These are phyloP conservation scores for Stropharia rugosoannulata DNA, from an alignment of 768 basidiomycete species.

Conservation along the genomic window DNA sequence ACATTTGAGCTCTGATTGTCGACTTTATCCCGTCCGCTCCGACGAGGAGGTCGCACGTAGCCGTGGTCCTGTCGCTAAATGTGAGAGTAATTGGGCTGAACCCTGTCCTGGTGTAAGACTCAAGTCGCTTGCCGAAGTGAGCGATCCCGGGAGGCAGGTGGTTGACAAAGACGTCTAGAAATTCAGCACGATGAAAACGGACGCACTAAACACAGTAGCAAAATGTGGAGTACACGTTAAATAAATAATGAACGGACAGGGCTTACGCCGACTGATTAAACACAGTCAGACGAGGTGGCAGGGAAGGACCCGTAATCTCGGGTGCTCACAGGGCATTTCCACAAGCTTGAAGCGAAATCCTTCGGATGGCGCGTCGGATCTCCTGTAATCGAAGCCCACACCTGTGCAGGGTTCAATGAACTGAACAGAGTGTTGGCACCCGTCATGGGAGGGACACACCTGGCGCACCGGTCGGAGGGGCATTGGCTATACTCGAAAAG, in stretches of 20 bases:
- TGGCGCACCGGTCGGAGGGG: slow-evolving; percentile 29
- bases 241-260: neutral
- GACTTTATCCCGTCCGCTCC: slow-evolving; percentile 48
- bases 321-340: slow-evolving; percentile 37
- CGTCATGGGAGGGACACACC: slow-evolving; percentile 15
- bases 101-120: slow-evolving; percentile 21
- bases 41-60: slow-evolving; percentile 39
- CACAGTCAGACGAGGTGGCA: neutral
- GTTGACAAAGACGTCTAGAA: slow-evolving; percentile 40
- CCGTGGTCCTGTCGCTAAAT: slow-evolving; percentile 32
- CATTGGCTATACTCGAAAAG: slow-evolving; percentile 33
- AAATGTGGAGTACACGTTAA: neutral
- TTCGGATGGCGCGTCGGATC: slow-evolving; percentile 37
- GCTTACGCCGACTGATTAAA: slow-evolving; percentile 26
- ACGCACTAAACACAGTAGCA: slow-evolving; percentile 25
- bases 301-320: neutral
- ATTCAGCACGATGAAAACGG: slow-evolving; percentile 48
- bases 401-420: slow-evolving; percentile 20
- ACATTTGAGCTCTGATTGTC: slow-evolving; percentile 29
- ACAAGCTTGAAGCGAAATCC: slow-evolving; percentile 40
- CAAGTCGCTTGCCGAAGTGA: slow-evolving; percentile 36
- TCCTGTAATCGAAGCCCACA: slow-evolving; percentile 44
- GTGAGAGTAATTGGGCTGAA: slow-evolving; percentile 19
- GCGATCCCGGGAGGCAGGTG: slow-evolving; percentile 31
- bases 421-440: neutral